phyloP scores from a whole-genome alignment of 805 yeast genomes.

The Ogataea ganodermae region DNA sequence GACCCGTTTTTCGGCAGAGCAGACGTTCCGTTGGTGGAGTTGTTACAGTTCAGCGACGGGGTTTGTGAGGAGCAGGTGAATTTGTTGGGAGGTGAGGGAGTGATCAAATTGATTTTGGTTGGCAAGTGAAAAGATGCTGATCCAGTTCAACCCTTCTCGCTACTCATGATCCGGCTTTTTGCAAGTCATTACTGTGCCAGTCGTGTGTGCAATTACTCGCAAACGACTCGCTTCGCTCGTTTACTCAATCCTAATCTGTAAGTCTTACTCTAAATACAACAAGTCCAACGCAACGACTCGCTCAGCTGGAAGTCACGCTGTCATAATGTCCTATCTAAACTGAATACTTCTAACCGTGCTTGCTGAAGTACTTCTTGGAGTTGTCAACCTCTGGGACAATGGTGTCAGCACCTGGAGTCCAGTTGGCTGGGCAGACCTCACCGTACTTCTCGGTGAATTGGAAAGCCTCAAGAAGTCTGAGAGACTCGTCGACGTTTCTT shows the following conservation, averaged over 20 bases:
- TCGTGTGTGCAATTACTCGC: no score
- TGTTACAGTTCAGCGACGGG: conserved; percentile 21
- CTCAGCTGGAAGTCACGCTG: not conserved
- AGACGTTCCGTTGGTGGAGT: conserved; percentile 7
- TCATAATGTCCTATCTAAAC: not conserved
- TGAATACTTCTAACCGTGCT: conserved; percentile 34
- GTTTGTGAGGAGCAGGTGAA: conserved; percentile 16
- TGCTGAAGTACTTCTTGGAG: conserved; percentile 77
- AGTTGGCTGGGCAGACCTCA: conserved; percentile 99
- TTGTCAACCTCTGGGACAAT: conserved; percentile 79
- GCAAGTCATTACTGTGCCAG: no score
- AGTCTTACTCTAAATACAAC: no score
- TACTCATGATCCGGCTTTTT: no score
- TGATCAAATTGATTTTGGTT: not conserved
- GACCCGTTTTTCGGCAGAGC: not conserved
- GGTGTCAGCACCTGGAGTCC: conserved; percentile 94
- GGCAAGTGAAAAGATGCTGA: not conserved
- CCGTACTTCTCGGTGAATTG: conserved; percentile 99
- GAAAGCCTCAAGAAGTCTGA: conserved; percentile 98
- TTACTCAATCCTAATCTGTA: no score
- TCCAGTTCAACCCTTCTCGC: not conserved
- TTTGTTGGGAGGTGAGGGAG: conserved; percentile 7
- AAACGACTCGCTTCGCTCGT: not conserved
- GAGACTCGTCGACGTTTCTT: conserved; percentile 96
- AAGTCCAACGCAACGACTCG: not conserved